Evolutionary conservation across 768 basidiomycete genomes (phyloP).

Genomic region (Daedaleopsis sinensis): DNA sequence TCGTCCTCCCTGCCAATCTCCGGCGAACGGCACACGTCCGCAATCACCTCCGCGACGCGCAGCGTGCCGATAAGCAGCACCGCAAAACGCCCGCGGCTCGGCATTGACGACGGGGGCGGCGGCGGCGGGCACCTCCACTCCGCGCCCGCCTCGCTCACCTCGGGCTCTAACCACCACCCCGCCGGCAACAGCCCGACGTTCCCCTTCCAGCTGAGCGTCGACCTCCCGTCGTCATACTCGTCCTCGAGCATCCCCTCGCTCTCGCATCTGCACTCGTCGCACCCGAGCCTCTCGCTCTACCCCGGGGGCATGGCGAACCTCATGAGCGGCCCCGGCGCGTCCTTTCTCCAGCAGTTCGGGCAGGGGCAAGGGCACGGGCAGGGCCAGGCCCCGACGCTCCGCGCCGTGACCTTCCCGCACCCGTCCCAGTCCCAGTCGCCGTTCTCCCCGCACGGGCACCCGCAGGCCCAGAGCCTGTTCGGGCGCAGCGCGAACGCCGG

Average conservation of each 20-base stretch:
- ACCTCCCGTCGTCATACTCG: slow-evolving; percentile 26
- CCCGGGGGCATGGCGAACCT: slow-evolving; percentile 15
- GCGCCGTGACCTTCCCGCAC: slow-evolving; percentile 22
- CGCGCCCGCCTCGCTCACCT: slow-evolving; percentile 15
- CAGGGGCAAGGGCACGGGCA: background rate
- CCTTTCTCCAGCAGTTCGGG: slow-evolving; percentile 21
- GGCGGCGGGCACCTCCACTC: slow-evolving; percentile 13
- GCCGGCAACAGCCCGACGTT: slow-evolving; percentile 20
- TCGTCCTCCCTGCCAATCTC: slow-evolving; percentile 29
- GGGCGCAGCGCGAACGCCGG: slow-evolving; percentile 1
- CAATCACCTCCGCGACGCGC: slow-evolving; percentile 20
- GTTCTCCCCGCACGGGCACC: slow-evolving; percentile 21
- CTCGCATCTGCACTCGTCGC: slow-evolving; percentile 22
- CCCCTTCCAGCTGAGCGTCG: slow-evolving; percentile 32
- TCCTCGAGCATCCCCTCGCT: slow-evolving; percentile 13
- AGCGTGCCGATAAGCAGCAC: slow-evolving; percentile 18
- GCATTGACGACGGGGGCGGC: slow-evolving; percentile 14
- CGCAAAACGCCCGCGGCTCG: slow-evolving; percentile 26
- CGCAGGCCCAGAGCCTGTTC: slow-evolving; percentile 13
- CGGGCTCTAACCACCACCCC: slow-evolving; percentile 11
- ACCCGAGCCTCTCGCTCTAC: slow-evolving; percentile 20
- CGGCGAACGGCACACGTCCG: slow-evolving; percentile 29
- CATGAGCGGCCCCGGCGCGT: slow-evolving; percentile 15
- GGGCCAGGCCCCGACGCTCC: slow-evolving; percentile 9
- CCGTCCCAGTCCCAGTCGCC: background rate